Evolutionary conservation across 1,284 basidiomycete species (phyloP).

Genomic region (Vanrija humicola): DNA sequence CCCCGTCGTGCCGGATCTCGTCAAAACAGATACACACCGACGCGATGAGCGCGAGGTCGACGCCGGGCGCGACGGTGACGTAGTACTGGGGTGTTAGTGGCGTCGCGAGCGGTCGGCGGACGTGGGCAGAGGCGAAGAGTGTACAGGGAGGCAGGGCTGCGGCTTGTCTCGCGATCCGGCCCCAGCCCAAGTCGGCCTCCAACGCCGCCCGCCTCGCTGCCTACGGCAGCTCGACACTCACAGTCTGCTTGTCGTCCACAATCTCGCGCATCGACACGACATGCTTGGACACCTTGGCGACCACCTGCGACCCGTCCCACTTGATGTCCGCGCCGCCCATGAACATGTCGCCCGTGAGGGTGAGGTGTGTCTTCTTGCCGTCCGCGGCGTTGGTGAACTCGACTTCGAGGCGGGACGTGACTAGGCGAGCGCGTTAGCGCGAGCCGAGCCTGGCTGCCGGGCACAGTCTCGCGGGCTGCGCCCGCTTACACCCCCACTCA

Average conservation of each 20-base stretch:
- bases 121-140: too few relatives aligned
- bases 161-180: too few relatives aligned
- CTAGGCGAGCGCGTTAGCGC: not conserved
- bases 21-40: constrained; percentile 12
- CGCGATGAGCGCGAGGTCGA: constrained; percentile 13
- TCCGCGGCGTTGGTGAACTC: constrained; percentile 36
- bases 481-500: constrained; percentile 21
- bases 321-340: constrained; percentile 35
- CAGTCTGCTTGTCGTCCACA: constrained; percentile 39
- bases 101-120: too few relatives aligned
- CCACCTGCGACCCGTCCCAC: constrained; percentile 27
- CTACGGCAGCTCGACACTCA: constrained; percentile 12
- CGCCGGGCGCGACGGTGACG: constrained; percentile 13
- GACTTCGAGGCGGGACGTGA: constrained; percentile 18
- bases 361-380: constrained; percentile 22
- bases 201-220: too few relatives aligned
- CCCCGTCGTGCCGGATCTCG: constrained; percentile 9
- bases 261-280: constrained; percentile 35
- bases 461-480: too few relatives aligned
- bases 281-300: constrained; percentile 39
- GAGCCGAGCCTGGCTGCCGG: not conserved
- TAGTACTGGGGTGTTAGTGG: constrained; percentile 2
- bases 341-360: constrained; percentile 36
- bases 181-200: too few relatives aligned
- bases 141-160: too few relatives aligned